These are phyloP conservation scores for Eurotiales sp. DNA, from an alignment of 2,329 filamentous ascomycete species.

Conservation along the genomic window DNA sequence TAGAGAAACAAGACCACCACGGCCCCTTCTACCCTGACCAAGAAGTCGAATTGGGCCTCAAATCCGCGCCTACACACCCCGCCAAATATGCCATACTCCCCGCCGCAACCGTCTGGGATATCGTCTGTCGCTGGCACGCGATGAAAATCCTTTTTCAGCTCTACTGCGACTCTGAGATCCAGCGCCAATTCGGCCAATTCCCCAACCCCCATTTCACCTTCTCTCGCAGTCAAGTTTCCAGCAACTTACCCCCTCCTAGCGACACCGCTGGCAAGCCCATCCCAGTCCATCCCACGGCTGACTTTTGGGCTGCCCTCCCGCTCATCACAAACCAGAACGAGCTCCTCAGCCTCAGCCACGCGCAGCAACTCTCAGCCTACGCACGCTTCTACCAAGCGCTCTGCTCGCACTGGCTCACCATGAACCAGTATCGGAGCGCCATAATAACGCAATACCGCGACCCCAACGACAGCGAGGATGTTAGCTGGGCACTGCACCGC, in stretches of 20 bases:
- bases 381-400: background rate
- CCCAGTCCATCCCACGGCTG: background rate
- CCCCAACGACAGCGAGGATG: no score
- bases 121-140: background rate
- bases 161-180: background rate
- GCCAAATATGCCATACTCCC: background rate
- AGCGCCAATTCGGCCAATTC: no score
- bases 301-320: no score
- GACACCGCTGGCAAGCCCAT: background rate
- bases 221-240: no score
- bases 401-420: background rate
- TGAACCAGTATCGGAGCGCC: background rate
- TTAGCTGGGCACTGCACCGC: no score
- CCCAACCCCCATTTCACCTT: no score
- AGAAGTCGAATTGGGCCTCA: no score
- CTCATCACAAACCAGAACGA: no score
- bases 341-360: background rate
- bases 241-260: background rate
- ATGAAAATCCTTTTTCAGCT: constrained; percentile 1
- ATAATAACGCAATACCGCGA: background rate
- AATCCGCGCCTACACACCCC: background rate
- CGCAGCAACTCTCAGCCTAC: background rate
- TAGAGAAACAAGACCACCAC: no score
- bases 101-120: background rate
- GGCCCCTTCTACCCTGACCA: no score